Evolutionary conservation across 345 rosid species (phyloP).

Genomic region (Barbarea vulgaris): DNA sequence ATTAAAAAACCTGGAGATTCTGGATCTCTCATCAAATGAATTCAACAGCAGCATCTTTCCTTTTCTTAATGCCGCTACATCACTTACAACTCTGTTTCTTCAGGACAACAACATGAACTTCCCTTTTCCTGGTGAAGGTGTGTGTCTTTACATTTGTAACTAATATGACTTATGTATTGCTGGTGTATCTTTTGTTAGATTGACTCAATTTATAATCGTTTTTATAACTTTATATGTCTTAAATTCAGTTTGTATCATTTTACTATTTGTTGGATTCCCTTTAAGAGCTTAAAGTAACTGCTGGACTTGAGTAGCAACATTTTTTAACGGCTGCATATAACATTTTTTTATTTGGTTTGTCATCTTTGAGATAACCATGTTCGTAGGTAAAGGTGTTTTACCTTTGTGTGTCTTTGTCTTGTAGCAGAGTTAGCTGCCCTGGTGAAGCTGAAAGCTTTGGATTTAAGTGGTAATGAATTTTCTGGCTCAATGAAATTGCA

Average conservation of each 20-base stretch:
- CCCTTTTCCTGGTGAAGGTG: background rate
- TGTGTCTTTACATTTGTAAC: background rate
- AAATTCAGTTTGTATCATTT: background rate
- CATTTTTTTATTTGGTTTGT: background rate
- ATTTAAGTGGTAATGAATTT: background rate
- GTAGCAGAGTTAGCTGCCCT: background rate
- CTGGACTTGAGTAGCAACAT: conserved; percentile 4
- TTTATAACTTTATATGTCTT: background rate
- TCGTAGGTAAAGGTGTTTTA: background rate
- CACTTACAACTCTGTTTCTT: conserved; percentile 18
- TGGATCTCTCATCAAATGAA: background rate
- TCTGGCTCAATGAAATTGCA: background rate
- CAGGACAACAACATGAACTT: background rate
- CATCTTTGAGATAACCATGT: background rate
- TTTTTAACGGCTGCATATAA: background rate
- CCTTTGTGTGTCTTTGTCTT: background rate
- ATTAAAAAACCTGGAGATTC: conserved; percentile 13
- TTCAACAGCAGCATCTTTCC: conserved; percentile 11
- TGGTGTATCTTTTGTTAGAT: too few relatives aligned
- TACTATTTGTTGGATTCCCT: background rate
- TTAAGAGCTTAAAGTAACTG: conserved; percentile 10
- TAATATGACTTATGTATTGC: too few relatives aligned
- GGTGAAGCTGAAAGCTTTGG: conserved; percentile 5
- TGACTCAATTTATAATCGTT: too few relatives aligned
- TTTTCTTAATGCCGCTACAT: conserved; percentile 16